Evolutionary conservation across 129 eudicot genomes (phyloP).

Genomic region (Tagetes erecta): DNA sequence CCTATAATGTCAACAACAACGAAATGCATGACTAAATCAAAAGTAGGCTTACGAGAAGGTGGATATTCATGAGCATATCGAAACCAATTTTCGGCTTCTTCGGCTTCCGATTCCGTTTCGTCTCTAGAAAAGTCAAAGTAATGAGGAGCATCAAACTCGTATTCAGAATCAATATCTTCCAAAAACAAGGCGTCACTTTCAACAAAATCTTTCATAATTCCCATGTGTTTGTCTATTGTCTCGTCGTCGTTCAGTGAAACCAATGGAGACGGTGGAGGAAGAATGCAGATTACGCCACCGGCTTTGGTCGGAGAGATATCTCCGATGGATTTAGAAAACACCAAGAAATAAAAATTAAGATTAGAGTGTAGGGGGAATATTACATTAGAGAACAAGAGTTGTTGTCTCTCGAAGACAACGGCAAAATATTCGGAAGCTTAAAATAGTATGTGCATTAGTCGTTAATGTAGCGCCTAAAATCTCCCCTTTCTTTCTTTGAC

Average conservation of each 20-base stretch:
- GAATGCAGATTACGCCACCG: conserved; percentile 28
- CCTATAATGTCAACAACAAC: too few relatives aligned
- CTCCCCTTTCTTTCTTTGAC: too few relatives aligned
- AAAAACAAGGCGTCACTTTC: conserved; percentile 29
- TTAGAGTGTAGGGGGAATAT: too few relatives aligned
- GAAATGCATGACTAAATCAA: not conserved
- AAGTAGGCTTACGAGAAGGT: conserved; percentile 67
- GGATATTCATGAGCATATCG: conserved; percentile 54
- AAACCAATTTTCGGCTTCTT: conserved; percentile 69
- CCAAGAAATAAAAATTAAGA: too few relatives aligned
- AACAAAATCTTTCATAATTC: conserved; percentile 49
- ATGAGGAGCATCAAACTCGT: conserved; percentile 73
- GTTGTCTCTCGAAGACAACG: not conserved
- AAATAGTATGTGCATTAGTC: not conserved
- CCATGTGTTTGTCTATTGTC: conserved; percentile 50
- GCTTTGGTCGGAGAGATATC: not conserved
- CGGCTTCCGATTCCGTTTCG: conserved; percentile 49
- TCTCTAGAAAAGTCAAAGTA: conserved; percentile 57
- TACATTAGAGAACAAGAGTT: not conserved
- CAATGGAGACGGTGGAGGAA: conserved; percentile 30
- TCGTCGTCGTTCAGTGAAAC: not conserved
- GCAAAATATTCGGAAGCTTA: not conserved
- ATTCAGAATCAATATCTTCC: conserved; percentile 49
- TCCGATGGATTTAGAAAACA: not conserved
- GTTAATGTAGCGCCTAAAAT: too few relatives aligned